Evolutionary conservation across 2,329 filamentous ascomycete genomes (phyloP).

Genomic region (Orbilia oligospora): DNA sequence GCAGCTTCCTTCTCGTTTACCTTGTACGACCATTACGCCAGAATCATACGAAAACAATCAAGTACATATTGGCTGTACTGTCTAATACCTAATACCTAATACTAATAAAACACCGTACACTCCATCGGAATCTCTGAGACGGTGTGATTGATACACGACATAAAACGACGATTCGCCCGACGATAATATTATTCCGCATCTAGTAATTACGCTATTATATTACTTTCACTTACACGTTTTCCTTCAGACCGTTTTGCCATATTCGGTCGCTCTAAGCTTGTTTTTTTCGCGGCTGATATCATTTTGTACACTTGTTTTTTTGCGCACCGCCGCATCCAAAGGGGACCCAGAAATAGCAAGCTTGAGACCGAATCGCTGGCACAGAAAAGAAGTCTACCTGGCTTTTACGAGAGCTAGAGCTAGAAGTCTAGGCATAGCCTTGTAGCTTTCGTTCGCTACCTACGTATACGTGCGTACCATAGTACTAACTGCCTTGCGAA

Average conservation of each 20-base stretch:
- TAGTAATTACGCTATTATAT: slow-evolving; percentile 1
- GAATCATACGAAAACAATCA: too few species aligned
- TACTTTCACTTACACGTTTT: not conserved
- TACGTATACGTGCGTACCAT: not conserved
- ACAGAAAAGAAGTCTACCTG: slow-evolving; percentile 6
- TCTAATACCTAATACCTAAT: slow-evolving; percentile 24
- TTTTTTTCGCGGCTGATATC: slow-evolving; percentile 27
- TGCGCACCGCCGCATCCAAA: slow-evolving; percentile 15
- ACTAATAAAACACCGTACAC: slow-evolving; percentile 2
- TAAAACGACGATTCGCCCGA: not conserved
- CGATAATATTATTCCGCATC: not conserved
- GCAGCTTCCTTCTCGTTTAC: slow-evolving; percentile 1
- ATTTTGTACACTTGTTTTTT: not conserved
- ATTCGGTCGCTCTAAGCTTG: slow-evolving; percentile 28
- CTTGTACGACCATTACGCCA: slow-evolving; percentile 13
- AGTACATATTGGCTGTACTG: not conserved
- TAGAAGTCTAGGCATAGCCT: slow-evolving; percentile 31
- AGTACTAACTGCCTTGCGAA: not conserved
- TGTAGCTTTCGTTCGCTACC: slow-evolving; percentile 24
- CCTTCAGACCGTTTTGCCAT: not conserved
- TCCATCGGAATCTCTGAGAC: slow-evolving; percentile 7
- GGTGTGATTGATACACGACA: slow-evolving; percentile 10
- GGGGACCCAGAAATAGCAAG: slow-evolving; percentile 42
- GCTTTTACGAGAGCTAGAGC: not conserved
- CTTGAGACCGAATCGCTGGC: not conserved